phyloP scores from a whole-genome alignment of 495 filamentous ascomycete species.

The Cercophora samala region DNA sequence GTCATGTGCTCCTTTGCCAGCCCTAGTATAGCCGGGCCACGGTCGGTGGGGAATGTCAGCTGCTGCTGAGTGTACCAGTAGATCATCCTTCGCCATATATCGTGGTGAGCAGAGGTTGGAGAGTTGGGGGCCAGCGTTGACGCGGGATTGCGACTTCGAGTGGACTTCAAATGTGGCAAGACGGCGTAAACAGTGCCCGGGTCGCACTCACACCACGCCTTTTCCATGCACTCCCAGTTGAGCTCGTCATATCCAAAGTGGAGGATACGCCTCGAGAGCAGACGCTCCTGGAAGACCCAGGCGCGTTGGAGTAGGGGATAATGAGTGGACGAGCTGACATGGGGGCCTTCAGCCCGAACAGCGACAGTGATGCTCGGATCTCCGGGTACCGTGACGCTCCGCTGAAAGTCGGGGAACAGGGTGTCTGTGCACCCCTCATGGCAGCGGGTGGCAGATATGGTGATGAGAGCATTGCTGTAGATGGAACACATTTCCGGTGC shows the following conservation, averaged over 20 bases:
- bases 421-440: not conserved
- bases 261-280: not conserved
- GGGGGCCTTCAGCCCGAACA: not conserved
- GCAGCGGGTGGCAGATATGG: not conserved
- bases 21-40: not conserved
- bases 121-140: not conserved
- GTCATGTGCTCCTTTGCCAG: conserved; percentile 2
- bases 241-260: not conserved
- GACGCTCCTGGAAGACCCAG: not conserved
- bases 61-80: conserved; percentile 5
- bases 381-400: not conserved
- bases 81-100: not conserved
- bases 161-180: not conserved
- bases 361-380: not conserved
- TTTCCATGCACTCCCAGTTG: not conserved
- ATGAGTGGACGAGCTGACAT: not conserved
- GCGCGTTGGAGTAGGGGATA: not conserved
- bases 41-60: not conserved
- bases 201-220: not conserved
- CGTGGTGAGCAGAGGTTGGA: not conserved
- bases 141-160: not conserved
- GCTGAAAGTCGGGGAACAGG: not conserved
- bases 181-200: not conserved
- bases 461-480: not conserved
- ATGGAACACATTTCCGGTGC: not conserved